These are phyloP conservation scores for Tephrocybe sp. DNA, from an alignment of 768 basidiomycete species.

Conservation along the genomic window DNA sequence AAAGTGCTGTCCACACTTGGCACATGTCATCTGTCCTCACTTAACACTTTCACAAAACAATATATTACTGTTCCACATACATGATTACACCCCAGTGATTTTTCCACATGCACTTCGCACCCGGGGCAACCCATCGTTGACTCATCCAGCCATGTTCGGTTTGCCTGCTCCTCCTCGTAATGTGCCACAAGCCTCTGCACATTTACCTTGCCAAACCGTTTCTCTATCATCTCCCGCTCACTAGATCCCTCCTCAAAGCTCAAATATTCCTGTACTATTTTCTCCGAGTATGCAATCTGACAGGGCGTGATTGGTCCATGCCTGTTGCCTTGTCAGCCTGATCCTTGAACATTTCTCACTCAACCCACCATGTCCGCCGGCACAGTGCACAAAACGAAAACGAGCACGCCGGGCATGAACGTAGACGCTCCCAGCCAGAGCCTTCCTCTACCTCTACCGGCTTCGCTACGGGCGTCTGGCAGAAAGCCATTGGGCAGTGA, in stretches of 20 bases:
- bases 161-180: slow-evolving; percentile 74
- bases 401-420: slow-evolving; percentile 67
- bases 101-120: slow-evolving; percentile 73
- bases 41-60: slow-evolving; percentile 7
- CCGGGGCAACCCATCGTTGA: slow-evolving; percentile 75
- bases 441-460: slow-evolving; percentile 52
- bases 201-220: slow-evolving; percentile 61
- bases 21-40: slow-evolving; percentile 67
- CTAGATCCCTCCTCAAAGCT: slow-evolving; percentile 50
- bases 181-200: slow-evolving; percentile 58
- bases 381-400: slow-evolving; percentile 88
- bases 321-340: slow-evolving; percentile 40
- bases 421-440: slow-evolving; percentile 69
- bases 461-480: slow-evolving; percentile 76
- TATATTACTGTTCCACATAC: slow-evolving; percentile 41
- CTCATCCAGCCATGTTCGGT: slow-evolving; percentile 68
- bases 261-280: slow-evolving; percentile 68
- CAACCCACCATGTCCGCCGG: slow-evolving; percentile 73
- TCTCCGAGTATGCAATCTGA: slow-evolving; percentile 64
- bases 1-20: slow-evolving; percentile 75
- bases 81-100: slow-evolving; percentile 84
- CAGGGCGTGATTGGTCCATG: slow-evolving; percentile 81
- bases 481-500: slow-evolving; percentile 78
- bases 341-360: no score
- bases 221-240: slow-evolving; percentile 54